Percentiles rank a stretch among this genome's conserved stretches.
These are phyloP conservation scores for Amanita subjunquillea DNA, from an alignment of 768 basidiomycete genomes.

Conservation along the genomic window DNA sequence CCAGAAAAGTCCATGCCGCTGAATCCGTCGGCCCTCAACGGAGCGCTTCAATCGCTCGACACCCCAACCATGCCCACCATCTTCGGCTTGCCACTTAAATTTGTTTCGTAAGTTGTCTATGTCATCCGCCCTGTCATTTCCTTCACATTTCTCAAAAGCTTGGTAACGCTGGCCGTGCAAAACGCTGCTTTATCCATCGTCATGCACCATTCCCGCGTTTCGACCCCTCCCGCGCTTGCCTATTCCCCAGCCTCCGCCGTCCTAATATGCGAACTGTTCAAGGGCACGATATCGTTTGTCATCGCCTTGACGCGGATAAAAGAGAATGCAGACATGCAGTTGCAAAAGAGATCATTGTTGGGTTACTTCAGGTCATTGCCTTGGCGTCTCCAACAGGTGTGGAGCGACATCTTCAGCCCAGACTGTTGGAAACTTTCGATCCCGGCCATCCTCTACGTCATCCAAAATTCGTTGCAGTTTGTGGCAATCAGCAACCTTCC, in stretches of 20 bases:
- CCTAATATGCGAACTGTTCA: slow-evolving; percentile 87
- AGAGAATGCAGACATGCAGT: slow-evolving; percentile 28
- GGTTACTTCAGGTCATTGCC: slow-evolving; percentile 34
- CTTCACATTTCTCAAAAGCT: slow-evolving; percentile 24
- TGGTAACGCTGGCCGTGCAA: slow-evolving; percentile 86
- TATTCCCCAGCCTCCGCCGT: slow-evolving; percentile 96
- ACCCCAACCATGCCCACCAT: slow-evolving; percentile 35
- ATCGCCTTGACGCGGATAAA: slow-evolving; percentile 61
- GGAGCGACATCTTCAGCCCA: slow-evolving; percentile 69
- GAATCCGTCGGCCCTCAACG: slow-evolving; percentile 17
- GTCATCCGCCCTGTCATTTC: neutral
- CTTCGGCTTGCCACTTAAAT: slow-evolving; percentile 70
- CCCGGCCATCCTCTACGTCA: slow-evolving; percentile 87
- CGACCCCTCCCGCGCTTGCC: slow-evolving; percentile 61
- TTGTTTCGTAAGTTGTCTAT: slow-evolving; percentile 51
- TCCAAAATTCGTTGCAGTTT: slow-evolving; percentile 97
- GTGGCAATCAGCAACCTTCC: slow-evolving; percentile 93
- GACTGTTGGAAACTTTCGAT: slow-evolving; percentile 99
- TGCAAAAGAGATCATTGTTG: slow-evolving; percentile 30
- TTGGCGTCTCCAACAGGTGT: slow-evolving; percentile 43
- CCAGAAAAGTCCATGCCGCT: slow-evolving; percentile 28
- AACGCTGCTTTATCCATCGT: slow-evolving; percentile 94
- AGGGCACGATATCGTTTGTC: slow-evolving; percentile 83
- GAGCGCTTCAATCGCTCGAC: slow-evolving; percentile 22
- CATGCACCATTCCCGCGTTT: slow-evolving; percentile 97